phyloP scores from a whole-genome alignment of 176 grass and related monocot species.

The Aegilops bicornis region DNA sequence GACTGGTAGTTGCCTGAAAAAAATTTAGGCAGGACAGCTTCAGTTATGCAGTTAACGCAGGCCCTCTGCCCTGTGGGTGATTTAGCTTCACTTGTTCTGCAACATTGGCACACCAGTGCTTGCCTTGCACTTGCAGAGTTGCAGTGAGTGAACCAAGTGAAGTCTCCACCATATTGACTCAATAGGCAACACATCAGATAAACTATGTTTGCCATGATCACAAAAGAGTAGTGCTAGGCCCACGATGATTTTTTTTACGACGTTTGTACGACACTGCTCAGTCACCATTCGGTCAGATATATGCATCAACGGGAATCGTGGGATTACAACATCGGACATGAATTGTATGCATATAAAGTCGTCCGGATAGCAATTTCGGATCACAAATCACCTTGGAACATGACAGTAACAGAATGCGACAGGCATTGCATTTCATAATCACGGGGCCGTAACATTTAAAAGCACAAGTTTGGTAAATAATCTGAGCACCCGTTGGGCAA shows the following conservation, averaged over 20 bases:
- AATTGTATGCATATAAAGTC: no score
- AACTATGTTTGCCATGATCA: constrained; percentile 9
- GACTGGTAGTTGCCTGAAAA: not conserved
- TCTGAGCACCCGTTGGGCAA: not conserved
- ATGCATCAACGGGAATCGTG: no score
- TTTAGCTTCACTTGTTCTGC: constrained; percentile 8
- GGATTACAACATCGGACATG: no score
- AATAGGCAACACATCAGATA: constrained; percentile 42
- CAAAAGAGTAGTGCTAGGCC: no score
- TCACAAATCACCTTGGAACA: not conserved
- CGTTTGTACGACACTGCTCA: no score
- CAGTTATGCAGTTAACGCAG: not conserved
- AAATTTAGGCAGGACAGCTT: not conserved
- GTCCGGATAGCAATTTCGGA: not conserved
- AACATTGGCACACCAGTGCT: constrained; percentile 38
- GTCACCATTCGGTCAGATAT: no score
- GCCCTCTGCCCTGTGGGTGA: not conserved
- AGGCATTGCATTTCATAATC: not conserved
- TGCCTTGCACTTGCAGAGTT: constrained; percentile 21
- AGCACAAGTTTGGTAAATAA: not conserved
- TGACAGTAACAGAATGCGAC: not conserved
- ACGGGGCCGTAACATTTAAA: not conserved
- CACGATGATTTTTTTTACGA: no score
- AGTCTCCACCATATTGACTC: constrained; percentile 24
- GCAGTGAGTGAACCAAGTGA: constrained; percentile 48